A percentile compares a stretch with the other conserved stretches of the same genome.
phyloP scores from a whole-genome alignment of 139 green algal species.

The Coelastrella sp. region DNA sequence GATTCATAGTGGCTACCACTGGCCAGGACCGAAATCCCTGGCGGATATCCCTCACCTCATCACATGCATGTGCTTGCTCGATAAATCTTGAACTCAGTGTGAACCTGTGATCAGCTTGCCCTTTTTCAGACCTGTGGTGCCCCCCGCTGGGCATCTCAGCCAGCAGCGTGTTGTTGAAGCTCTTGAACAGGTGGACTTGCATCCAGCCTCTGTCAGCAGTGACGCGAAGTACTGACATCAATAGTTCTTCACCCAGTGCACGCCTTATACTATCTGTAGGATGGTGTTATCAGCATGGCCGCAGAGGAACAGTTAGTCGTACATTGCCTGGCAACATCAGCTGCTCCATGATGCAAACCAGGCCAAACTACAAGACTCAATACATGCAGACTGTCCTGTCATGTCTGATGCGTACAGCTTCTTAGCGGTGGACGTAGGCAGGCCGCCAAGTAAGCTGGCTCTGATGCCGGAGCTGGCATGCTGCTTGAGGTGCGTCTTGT shows the following conservation, averaged over 20 bases:
- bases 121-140: background rate
- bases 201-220: background rate
- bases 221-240: background rate
- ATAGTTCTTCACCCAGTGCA: background rate
- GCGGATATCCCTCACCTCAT: background rate
- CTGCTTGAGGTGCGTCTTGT: background rate
- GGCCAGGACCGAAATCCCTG: background rate
- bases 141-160: background rate
- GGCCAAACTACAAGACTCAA: too few relatives aligned
- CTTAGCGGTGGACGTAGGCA: too few relatives aligned
- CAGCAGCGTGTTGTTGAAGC: constrained; percentile 7
- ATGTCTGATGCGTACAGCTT: background rate
- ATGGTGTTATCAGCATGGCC: too few relatives aligned
- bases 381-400: background rate
- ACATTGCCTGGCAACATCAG: too few relatives aligned
- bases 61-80: background rate
- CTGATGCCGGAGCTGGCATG: background rate
- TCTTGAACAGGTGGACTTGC: constrained; percentile 39
- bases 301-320: too few relatives aligned
- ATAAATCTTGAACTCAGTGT: background rate
- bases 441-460: too few relatives aligned
- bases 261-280: background rate
- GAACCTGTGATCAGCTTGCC: background rate
- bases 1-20: background rate
- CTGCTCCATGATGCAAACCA: too few relatives aligned